These are phyloP conservation scores for Pulchroboletus neoregius DNA, from an alignment of 1,284 basidiomycete genomes.

Conservation along the genomic window DNA sequence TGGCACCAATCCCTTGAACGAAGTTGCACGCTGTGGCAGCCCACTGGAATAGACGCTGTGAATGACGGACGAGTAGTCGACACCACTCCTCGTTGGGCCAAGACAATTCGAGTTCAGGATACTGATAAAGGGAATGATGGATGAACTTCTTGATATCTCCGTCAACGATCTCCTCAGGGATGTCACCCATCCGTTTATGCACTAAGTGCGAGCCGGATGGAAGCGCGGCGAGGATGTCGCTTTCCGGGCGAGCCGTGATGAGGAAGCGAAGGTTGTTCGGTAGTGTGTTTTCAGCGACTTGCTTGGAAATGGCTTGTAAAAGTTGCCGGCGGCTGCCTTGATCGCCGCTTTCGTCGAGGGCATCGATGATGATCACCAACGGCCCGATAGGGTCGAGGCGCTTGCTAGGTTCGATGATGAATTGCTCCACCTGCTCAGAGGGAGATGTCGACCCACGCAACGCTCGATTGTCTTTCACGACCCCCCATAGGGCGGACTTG, in stretches of 20 bases:
- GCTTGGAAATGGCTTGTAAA: not conserved
- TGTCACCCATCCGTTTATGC: not conserved
- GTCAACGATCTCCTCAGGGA: not conserved
- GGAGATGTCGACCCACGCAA: not conserved
- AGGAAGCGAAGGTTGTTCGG: not conserved
- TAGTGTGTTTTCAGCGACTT: not conserved
- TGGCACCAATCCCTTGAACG: not conserved
- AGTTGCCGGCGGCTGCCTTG: not conserved
- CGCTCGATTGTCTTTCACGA: not conserved
- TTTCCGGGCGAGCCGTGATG: not conserved
- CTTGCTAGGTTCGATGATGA: not conserved
- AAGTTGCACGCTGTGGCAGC: not conserved
- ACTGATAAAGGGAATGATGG: not conserved
- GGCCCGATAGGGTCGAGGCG: not conserved
- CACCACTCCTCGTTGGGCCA: not conserved
- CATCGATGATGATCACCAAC: not conserved
- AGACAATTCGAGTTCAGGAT: not conserved
- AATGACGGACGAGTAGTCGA: not conserved
- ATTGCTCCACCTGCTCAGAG: not conserved
- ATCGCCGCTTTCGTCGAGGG: not conserved
- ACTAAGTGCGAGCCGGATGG: not conserved
- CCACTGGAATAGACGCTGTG: not conserved
- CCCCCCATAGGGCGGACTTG: not conserved
- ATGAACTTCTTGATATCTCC: not conserved
- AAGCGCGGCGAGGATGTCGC: not conserved